A percentile compares a stretch with the other conserved stretches of the same genome.
Conservation (phyloP, 495 filamentous ascomycete species). For the Penicillium egyptiacum region DNA sequence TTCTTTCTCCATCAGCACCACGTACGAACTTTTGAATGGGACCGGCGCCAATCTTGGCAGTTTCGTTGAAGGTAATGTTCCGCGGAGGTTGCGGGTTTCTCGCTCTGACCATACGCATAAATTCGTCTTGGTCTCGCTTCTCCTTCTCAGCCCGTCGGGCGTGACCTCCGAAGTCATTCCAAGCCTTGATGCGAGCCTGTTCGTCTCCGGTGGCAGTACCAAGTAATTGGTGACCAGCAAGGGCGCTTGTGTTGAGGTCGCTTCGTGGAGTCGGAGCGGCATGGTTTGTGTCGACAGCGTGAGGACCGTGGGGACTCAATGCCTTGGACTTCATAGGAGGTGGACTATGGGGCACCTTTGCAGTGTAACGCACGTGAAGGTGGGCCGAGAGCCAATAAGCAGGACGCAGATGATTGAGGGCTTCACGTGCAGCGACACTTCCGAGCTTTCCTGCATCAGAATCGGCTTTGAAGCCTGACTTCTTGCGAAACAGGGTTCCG, state of each 20-base stretch:
- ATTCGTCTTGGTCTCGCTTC: neutral
- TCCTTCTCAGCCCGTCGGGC: neutral
- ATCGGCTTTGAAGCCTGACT: constrained; percentile 71
- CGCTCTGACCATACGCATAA: neutral
- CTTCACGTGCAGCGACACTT: constrained; percentile 70
- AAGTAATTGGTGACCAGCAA: neutral
- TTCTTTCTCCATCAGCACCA: neutral
- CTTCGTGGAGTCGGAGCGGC: neutral
- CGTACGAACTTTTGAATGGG: neutral
- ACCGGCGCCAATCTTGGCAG: neutral
- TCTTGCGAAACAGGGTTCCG: constrained; percentile 61
- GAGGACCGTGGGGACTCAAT: neutral
- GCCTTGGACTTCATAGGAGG: neutral
- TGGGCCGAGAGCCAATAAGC: constrained; percentile 94
- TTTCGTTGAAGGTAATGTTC: neutral
- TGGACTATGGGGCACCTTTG: constrained; percentile 62
- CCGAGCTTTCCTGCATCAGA: constrained; percentile 71
- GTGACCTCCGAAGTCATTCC: constrained; percentile 7
- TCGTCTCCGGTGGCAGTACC: neutral
- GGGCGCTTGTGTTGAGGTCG: neutral
- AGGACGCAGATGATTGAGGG: constrained; percentile 78
- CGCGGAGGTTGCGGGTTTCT: neutral
- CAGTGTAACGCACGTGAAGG: constrained; percentile 81
- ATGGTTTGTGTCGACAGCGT: neutral
- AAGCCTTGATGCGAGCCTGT: constrained; percentile 20